Conservation (phyloP, 2,329 filamentous ascomycete genomes). For the Biscogniauxia marginata region DNA sequence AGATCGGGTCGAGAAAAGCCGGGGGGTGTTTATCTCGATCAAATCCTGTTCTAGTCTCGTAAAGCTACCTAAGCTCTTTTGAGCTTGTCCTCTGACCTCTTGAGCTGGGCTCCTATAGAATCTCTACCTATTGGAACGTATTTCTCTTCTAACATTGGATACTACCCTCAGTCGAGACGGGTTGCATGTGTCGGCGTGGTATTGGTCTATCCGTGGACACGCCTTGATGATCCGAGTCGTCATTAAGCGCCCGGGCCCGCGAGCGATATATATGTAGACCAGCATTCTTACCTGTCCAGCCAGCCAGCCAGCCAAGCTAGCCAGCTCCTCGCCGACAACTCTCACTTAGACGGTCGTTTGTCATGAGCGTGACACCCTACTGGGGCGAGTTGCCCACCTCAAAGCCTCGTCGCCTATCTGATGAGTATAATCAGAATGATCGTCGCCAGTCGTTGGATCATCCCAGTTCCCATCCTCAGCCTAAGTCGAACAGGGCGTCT, state of each 20-base stretch:
- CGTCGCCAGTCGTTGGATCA: slow-evolving; percentile 36
- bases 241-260: slow-evolving; percentile 12
- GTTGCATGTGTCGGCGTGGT: slow-evolving; percentile 43
- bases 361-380: slow-evolving; percentile 50
- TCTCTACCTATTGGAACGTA: slow-evolving; percentile 4
- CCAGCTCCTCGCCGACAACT: slow-evolving; percentile 10
- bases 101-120: not conserved
- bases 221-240: slow-evolving; percentile 17
- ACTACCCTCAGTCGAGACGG: slow-evolving; percentile 21
- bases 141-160: slow-evolving; percentile 24
- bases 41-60: not conserved
- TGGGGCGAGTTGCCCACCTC: slow-evolving; percentile 58
- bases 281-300: slow-evolving; percentile 20
- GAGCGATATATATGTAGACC: slow-evolving; percentile 4
- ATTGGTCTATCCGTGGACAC: slow-evolving; percentile 40
- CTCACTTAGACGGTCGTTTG: slow-evolving; percentile 20
- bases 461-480: slow-evolving; percentile 36
- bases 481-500: slow-evolving; percentile 51
- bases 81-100: not conserved
- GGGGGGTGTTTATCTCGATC: not conserved
- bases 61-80: not conserved
- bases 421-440: slow-evolving; percentile 33
- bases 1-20: not conserved
- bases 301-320: slow-evolving; percentile 27
- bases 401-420: slow-evolving; percentile 43